These are phyloP conservation scores for Aspergillus melleus DNA, from an alignment of 2,329 filamentous ascomycete genomes.

Conservation along the genomic window DNA sequence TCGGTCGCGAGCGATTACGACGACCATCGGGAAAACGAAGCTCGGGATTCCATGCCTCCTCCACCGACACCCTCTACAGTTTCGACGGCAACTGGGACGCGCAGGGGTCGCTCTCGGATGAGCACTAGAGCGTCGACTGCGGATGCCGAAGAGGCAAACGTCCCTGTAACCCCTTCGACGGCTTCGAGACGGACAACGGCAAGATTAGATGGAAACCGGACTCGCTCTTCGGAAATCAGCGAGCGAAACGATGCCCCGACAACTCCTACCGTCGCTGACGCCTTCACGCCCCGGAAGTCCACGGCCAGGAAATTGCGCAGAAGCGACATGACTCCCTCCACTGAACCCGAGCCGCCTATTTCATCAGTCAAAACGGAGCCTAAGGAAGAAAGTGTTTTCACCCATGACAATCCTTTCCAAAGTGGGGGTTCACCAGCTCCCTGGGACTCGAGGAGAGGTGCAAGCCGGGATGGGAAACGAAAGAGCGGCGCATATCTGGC, in stretches of 20 bases:
- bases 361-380: constrained; percentile 46
- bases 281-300: constrained; percentile 39
- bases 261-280: constrained; percentile 38
- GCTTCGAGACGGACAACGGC: constrained; percentile 33
- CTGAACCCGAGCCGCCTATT: constrained; percentile 37
- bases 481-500: constrained; percentile 52
- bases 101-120: constrained; percentile 52
- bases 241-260: constrained; percentile 32
- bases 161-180: constrained; percentile 28
- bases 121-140: constrained; percentile 48
- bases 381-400: constrained; percentile 68
- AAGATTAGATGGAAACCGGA: constrained; percentile 35
- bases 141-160: constrained; percentile 34
- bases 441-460: constrained; percentile 35
- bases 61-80: constrained; percentile 51
- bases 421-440: constrained; percentile 70
- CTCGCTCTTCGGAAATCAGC: constrained; percentile 33
- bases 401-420: constrained; percentile 90
- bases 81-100: constrained; percentile 56
- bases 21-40: constrained; percentile 60
- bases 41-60: constrained; percentile 45
- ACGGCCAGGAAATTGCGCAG: constrained; percentile 55
- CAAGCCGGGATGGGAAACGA: constrained; percentile 37
- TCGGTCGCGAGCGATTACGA: constrained; percentile 60
- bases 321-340: constrained; percentile 44